Evolutionary conservation across 306 rosid species (phyloP).

Genomic region (Psophocarpus tetragonolobus): DNA sequence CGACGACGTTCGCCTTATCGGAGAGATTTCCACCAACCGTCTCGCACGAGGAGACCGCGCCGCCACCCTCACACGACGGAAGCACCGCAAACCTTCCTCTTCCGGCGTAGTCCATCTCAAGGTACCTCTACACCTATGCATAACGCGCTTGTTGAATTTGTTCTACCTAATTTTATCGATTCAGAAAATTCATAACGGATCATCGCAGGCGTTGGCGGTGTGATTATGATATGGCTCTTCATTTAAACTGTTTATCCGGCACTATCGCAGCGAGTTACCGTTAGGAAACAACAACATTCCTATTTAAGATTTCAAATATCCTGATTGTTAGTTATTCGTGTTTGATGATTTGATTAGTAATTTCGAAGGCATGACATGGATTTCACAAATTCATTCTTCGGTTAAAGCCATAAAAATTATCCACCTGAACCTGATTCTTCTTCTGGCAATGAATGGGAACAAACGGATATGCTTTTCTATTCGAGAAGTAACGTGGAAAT

Average conservation of each 20-base stretch:
- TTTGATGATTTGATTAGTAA: neutral
- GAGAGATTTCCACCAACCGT: constrained; percentile 65
- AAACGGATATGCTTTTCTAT: neutral
- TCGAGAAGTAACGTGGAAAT: constrained; percentile 29
- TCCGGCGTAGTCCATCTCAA: constrained; percentile 77
- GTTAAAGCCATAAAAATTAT: constrained; percentile 12
- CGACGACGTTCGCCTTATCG: constrained; percentile 72
- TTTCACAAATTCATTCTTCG: neutral
- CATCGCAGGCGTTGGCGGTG: neutral
- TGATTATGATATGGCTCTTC: constrained; percentile 37
- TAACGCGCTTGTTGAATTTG: neutral
- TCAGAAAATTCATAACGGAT: neutral
- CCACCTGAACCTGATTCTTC: constrained; percentile 35
- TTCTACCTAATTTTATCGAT: neutral
- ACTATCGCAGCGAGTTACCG: constrained; percentile 28
- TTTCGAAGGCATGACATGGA: neutral
- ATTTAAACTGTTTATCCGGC: constrained; percentile 30
- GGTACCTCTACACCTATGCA: constrained; percentile 44
- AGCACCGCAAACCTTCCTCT: constrained; percentile 56
- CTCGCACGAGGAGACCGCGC: constrained; percentile 40
- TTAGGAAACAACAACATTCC: neutral
- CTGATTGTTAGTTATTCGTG: neutral
- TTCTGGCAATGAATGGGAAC: constrained; percentile 18
- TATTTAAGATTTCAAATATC: constrained; percentile 1
- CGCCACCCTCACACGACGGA: constrained; percentile 39